These are phyloP conservation scores for Pseudoneurospora amorphoporcata DNA, from an alignment of 495 filamentous ascomycete genomes.

Conservation along the genomic window DNA sequence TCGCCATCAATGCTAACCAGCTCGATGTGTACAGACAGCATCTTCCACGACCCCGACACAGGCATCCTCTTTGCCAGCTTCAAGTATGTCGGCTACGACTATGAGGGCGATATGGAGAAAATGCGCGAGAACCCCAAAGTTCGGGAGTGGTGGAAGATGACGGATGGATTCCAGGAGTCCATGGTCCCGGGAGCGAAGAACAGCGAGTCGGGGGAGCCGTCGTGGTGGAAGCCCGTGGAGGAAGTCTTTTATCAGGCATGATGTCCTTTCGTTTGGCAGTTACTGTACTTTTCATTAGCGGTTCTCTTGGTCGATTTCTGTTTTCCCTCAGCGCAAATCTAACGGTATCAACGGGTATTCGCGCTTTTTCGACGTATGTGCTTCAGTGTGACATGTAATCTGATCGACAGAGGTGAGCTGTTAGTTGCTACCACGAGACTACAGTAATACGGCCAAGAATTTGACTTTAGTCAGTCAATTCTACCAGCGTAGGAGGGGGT, in stretches of 20 bases:
- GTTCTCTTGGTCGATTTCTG: not conserved
- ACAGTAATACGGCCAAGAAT: not conserved
- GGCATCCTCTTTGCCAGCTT: slow-evolving; percentile 60
- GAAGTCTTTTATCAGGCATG: slow-evolving; percentile 59
- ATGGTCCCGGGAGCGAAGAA: slow-evolving; percentile 52
- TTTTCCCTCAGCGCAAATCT: not conserved
- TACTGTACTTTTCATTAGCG: not conserved
- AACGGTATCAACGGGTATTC: not conserved
- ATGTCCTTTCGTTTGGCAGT: slow-evolving; percentile 13
- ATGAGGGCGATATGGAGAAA: slow-evolving; percentile 57
- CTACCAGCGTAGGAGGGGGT: not conserved
- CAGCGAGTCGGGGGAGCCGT: slow-evolving; percentile 49
- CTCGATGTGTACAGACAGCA: slow-evolving; percentile 45
- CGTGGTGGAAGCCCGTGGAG: slow-evolving; percentile 63
- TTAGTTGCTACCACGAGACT: not conserved
- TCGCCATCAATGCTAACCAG: not conserved
- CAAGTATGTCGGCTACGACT: slow-evolving; percentile 64
- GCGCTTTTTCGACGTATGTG: not conserved
- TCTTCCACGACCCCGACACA: slow-evolving; percentile 54
- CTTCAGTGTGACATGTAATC: not conserved
- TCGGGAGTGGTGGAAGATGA: slow-evolving; percentile 70
- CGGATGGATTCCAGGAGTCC: slow-evolving; percentile 57
- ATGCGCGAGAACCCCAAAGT: slow-evolving; percentile 63
- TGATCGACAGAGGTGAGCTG: not conserved
- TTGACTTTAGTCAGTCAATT: not conserved